phyloP scores from a whole-genome alignment of 768 basidiomycete genomes.

The Rhodosporidiobolus sp. region DNA sequence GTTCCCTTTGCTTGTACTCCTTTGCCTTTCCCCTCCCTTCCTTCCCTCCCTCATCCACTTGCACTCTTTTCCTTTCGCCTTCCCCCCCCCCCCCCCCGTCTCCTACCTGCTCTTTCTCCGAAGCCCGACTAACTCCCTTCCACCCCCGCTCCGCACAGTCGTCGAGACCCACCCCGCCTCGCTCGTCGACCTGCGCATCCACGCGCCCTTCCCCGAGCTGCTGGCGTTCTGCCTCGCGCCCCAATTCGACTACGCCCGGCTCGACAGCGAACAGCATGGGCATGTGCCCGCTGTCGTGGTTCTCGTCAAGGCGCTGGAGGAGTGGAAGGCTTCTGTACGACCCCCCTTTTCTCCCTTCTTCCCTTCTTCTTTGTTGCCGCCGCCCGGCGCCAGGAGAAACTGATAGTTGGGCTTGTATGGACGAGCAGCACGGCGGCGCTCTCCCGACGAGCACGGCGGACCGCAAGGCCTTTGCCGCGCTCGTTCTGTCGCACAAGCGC shows the following conservation, averaged over 20 bases:
- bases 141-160: conserved; percentile 55
- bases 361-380: not conserved
- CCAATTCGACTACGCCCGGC: conserved; percentile 63
- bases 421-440: conserved; percentile 62
- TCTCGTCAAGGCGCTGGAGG: conserved; percentile 73
- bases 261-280: conserved; percentile 84
- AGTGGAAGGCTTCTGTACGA: conserved; percentile 74
- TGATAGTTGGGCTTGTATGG: not conserved
- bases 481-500: conserved; percentile 61
- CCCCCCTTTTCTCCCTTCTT: not conserved
- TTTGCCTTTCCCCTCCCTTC: not conserved
- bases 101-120: not conserved
- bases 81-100: too few relatives aligned
- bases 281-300: conserved; percentile 90
- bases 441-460: conserved; percentile 61
- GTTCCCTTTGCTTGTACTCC: too few relatives aligned
- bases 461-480: conserved; percentile 71
- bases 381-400: not conserved
- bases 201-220: conserved; percentile 80
- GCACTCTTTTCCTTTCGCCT: not conserved
- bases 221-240: conserved; percentile 62
- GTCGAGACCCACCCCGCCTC: conserved; percentile 75
- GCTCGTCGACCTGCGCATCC: conserved; percentile 71
- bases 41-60: not conserved
- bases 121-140: too few relatives aligned